Conservation (phyloP, 768 basidiomycete genomes). For the Suillus plorans region DNA sequence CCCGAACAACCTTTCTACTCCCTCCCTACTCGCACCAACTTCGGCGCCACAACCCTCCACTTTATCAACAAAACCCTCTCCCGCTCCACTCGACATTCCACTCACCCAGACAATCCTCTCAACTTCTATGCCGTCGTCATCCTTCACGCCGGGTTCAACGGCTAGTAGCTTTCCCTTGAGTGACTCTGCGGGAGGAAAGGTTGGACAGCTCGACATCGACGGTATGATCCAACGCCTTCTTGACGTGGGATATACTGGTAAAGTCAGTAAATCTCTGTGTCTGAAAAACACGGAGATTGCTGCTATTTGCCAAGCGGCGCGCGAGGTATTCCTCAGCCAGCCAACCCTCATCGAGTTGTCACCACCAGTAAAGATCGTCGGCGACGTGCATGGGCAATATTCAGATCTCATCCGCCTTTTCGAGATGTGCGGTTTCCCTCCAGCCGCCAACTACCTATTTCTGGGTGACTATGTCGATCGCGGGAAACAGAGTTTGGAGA, state of each 20-base stretch:
- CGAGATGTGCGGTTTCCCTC: conserved; percentile 99
- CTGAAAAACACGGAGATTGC: conserved; percentile 97
- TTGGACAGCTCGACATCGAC: conserved; percentile 85
- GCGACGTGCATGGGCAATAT: conserved; percentile 99
- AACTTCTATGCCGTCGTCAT: conserved; percentile 49
- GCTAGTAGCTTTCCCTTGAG: conserved; percentile 37
- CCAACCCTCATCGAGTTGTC: conserved; percentile 96
- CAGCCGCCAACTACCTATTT: conserved; percentile 96
- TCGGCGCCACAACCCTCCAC: conserved; percentile 14
- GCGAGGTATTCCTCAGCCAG: conserved; percentile 94
- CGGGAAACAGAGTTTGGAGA: conserved; percentile 97
- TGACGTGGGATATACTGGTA: conserved; percentile 96
- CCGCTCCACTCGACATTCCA: conserved; percentile 72
- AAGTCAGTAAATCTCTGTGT: conserved; percentile 93
- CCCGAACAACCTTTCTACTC: conserved; percentile 38
- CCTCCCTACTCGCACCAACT: conserved; percentile 35
- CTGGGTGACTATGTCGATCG: conserved; percentile 99
- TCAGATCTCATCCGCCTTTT: conserved; percentile 97
- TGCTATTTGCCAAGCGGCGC: conserved; percentile 90
- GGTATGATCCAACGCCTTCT: conserved; percentile 97
- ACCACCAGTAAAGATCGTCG: conserved; percentile 98
- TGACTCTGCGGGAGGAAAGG: conserved; percentile 45
- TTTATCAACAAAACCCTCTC: conserved; percentile 40
- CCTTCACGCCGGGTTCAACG: conserved; percentile 53
- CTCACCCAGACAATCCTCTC: conserved; percentile 85